Evolutionary conservation across 2,329 filamentous ascomycete species (phyloP).

Genomic region (Colletotrichum musae): DNA sequence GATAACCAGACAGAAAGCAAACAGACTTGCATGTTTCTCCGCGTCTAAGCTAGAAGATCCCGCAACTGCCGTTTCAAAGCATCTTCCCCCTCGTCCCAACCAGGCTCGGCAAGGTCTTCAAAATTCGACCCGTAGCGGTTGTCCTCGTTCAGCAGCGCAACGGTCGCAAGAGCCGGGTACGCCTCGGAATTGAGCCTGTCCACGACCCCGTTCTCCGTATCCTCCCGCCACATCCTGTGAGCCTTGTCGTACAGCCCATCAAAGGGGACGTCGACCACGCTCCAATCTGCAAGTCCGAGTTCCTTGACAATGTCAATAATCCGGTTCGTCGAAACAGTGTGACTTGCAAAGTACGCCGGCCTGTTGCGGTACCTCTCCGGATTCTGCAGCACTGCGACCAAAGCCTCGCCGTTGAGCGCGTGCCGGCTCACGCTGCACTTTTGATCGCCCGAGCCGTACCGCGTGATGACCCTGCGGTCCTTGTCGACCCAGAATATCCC

Average conservation of each 20-base stretch:
- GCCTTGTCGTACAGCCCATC: neutral
- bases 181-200: constrained; percentile 33
- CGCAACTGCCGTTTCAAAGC: neutral
- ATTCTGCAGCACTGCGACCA: constrained; percentile 27
- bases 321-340: constrained; percentile 32
- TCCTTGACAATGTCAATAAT: constrained; percentile 13
- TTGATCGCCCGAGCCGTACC: constrained; percentile 33
- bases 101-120: constrained; percentile 27
- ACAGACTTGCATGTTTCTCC: too few species aligned
- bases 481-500: constrained; percentile 43
- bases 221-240: constrained; percentile 27
- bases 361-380: constrained; percentile 18
- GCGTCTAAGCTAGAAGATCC: neutral
- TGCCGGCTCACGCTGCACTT: constrained; percentile 28
- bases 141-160: constrained; percentile 34
- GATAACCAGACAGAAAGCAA: too few species aligned
- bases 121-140: constrained; percentile 41
- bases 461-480: constrained; percentile 32
- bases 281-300: constrained; percentile 10
- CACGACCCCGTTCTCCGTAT: constrained; percentile 12
- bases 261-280: neutral
- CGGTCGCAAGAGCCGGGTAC: constrained; percentile 38
- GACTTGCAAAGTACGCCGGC: constrained; percentile 28
- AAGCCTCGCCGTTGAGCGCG: constrained; percentile 30
- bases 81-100: constrained; percentile 17